A percentile compares a stretch with the other conserved stretches of the same genome.
Conservation (phyloP, 176 grass and related monocot species). For the Saccharum spontaneum region DNA sequence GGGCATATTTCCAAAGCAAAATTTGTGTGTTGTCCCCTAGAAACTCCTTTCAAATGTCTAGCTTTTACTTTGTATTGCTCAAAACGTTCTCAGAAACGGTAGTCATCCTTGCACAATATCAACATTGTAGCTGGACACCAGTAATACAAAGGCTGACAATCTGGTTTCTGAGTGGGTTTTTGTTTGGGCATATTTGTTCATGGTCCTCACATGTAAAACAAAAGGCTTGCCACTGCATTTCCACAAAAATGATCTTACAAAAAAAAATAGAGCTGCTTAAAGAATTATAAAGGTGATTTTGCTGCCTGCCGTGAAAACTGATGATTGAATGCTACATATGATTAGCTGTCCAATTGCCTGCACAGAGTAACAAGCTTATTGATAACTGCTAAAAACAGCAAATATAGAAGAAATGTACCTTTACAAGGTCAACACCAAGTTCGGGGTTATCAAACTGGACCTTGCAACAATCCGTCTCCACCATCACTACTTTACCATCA, state of each 20-base stretch:
- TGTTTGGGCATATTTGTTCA: neutral
- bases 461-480: slow-evolving; percentile 39
- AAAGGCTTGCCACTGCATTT: neutral
- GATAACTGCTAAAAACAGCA: neutral
- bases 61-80: neutral
- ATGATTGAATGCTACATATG: slow-evolving; percentile 4
- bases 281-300: neutral
- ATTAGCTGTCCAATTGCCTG: neutral
- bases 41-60: neutral
- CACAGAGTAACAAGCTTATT: neutral
- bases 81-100: neutral
- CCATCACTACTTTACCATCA: slow-evolving; percentile 53
- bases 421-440: slow-evolving; percentile 42
- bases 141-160: neutral
- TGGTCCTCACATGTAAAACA: too few species aligned
- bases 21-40: neutral
- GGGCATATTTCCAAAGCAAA: neutral
- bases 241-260: neutral
- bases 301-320: neutral
- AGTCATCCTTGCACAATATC: neutral
- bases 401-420: slow-evolving; percentile 44
- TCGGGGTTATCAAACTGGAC: slow-evolving; percentile 57
- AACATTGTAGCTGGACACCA: neutral
- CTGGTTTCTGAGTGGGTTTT: neutral
- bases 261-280: neutral